Percentiles rank a stretch among this genome's conserved stretches.
phyloP scores from a whole-genome alignment of 305 asterid species.

The Fraxinus greggii region DNA sequence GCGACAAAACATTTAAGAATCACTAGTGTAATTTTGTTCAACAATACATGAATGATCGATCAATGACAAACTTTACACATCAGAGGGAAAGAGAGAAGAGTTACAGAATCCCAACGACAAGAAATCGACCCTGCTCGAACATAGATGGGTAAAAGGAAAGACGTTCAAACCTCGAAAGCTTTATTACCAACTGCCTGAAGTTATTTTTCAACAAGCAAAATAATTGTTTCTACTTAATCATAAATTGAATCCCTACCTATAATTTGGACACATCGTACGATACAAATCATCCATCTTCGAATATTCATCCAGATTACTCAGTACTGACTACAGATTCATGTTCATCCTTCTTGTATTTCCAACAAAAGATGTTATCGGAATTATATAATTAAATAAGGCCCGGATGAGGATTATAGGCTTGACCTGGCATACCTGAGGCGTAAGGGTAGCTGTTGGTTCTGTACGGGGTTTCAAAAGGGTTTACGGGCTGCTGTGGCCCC shows the following conservation, averaged over 20 bases:
- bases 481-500: constrained; percentile 29
- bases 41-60: background rate
- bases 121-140: background rate
- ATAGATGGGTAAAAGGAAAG: background rate
- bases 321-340: constrained; percentile 17
- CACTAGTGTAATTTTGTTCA: background rate
- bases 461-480: constrained; percentile 44
- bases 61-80: background rate
- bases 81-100: background rate
- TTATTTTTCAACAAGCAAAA: constrained; percentile 33
- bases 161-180: constrained; percentile 5
- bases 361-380: background rate
- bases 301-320: constrained; percentile 20
- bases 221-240: constrained; percentile 27
- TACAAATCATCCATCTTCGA: constrained; percentile 30
- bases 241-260: constrained; percentile 33
- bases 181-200: constrained; percentile 25
- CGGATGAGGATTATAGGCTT: constrained; percentile 38
- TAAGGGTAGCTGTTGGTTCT: constrained; percentile 37
- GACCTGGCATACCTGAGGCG: constrained; percentile 40
- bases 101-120: background rate
- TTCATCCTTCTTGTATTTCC: background rate
- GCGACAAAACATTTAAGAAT: background rate
- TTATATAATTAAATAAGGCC: constrained; percentile 31
- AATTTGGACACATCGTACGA: constrained; percentile 28